phyloP scores from a whole-genome alignment of 106 monocot species.

The Hemerocallis citrina region DNA sequence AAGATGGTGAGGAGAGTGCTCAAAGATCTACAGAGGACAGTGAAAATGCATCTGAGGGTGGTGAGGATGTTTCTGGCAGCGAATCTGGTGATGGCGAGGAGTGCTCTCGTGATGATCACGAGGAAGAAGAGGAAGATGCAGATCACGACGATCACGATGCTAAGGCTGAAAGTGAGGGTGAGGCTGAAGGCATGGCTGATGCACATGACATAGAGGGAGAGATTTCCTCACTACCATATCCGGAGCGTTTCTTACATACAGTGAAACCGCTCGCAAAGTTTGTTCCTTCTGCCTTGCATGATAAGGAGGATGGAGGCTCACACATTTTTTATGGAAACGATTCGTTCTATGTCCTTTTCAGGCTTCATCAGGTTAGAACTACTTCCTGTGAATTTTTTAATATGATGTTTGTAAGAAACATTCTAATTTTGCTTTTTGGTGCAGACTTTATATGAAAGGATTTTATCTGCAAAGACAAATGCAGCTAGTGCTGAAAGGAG shows the following conservation, averaged over 20 bases:
- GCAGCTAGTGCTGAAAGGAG: slow-evolving; percentile 63
- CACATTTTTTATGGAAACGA: slow-evolving; percentile 91
- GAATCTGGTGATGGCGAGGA: slow-evolving; percentile 89
- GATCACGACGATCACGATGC: slow-evolving; percentile 62
- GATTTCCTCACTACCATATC: slow-evolving; percentile 43
- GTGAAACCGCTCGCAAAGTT: slow-evolving; percentile 78
- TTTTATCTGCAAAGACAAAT: slow-evolving; percentile 82
- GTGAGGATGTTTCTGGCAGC: slow-evolving; percentile 79
- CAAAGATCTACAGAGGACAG: slow-evolving; percentile 82
- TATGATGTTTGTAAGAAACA: background rate
- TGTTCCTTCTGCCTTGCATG: slow-evolving; percentile 48
- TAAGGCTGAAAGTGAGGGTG: slow-evolving; percentile 90
- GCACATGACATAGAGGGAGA: slow-evolving; percentile 62
- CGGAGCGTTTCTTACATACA: slow-evolving; percentile 48
- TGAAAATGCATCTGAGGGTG: slow-evolving; percentile 91
- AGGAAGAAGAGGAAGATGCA: slow-evolving; percentile 65
- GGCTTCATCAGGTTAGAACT: slow-evolving; percentile 75
- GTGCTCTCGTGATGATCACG: slow-evolving; percentile 72
- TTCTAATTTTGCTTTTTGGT: slow-evolving; percentile 7
- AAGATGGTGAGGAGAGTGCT: slow-evolving; percentile 85
- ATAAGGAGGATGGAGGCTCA: slow-evolving; percentile 46
- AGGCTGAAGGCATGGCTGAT: slow-evolving; percentile 73
- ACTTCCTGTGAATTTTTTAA: background rate
- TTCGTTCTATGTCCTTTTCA: slow-evolving; percentile 86
- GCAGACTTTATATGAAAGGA: slow-evolving; percentile 91